Conservation (phyloP, 2,329 filamentous ascomycete species). For the Ophiocordyceps robertsii region DNA sequence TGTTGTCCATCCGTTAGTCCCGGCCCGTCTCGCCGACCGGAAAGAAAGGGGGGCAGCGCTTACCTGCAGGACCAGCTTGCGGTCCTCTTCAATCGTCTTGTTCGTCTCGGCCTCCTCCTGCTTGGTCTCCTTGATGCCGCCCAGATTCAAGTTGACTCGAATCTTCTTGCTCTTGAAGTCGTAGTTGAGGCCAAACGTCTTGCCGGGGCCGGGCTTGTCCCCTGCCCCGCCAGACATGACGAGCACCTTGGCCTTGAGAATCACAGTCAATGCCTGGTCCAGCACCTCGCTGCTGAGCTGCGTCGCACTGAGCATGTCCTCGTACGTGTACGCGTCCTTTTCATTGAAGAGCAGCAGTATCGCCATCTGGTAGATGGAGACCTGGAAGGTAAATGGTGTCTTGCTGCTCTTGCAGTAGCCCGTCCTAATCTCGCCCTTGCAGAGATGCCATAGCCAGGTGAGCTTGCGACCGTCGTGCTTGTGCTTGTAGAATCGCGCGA, state of each 20-base stretch:
- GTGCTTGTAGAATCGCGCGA: constrained; percentile 82
- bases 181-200: constrained; percentile 74
- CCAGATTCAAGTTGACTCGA: constrained; percentile 89
- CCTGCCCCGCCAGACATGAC: constrained; percentile 51
- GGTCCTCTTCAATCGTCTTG: constrained; percentile 98
- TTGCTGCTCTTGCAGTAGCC: constrained; percentile 85
- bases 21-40: no score
- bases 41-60: constrained; percentile 15
- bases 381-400: constrained; percentile 90
- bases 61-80: constrained; percentile 94
- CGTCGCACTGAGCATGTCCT: constrained; percentile 75
- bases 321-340: constrained; percentile 69
- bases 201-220: constrained; percentile 65
- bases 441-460: constrained; percentile 96
- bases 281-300: constrained; percentile 69
- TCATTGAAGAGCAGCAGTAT: constrained; percentile 93
- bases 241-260: constrained; percentile 88
- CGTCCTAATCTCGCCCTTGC: constrained; percentile 91
- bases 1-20: constrained; percentile 21
- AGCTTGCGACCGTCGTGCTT: constrained; percentile 96
- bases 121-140: constrained; percentile 90
- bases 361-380: constrained; percentile 96
- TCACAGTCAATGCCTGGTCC: constrained; percentile 73
- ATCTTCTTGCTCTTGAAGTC: constrained; percentile 99
- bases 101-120: constrained; percentile 94